Percentiles rank a stretch among this genome's conserved stretches.
Conservation (phyloP, 2,329 filamentous ascomycete genomes). For the Graphiopsis chlorocephala region DNA sequence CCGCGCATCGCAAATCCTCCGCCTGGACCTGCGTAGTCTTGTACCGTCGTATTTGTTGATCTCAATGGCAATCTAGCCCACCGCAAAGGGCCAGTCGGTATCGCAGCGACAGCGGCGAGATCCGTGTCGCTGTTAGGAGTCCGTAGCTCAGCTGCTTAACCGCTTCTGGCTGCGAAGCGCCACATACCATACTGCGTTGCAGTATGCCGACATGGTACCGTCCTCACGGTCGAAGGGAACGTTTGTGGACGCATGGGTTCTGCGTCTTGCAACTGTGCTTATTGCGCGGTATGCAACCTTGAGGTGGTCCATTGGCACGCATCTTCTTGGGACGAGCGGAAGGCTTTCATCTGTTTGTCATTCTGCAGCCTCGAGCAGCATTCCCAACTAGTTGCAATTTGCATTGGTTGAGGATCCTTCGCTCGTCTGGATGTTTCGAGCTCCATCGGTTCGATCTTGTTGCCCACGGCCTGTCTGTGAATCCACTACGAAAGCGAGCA, state of each 20-base stretch:
- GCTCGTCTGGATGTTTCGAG: neutral
- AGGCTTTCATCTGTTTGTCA: neutral
- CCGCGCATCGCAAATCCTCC: constrained; percentile 6
- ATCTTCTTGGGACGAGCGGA: constrained; percentile 4
- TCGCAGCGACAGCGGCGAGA: neutral
- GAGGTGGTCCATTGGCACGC: neutral
- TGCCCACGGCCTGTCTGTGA: neutral
- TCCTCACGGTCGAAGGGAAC: neutral
- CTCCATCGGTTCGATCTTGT: neutral
- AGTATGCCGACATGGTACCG: neutral
- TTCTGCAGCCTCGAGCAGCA: neutral
- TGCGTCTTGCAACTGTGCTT: neutral
- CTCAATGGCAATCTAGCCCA: neutral
- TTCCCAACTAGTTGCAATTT: neutral
- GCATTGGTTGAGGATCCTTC: neutral
- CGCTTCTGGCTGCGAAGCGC: neutral
- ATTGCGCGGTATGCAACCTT: neutral
- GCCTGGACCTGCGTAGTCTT: neutral
- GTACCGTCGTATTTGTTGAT: neutral
- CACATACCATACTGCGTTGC: neutral
- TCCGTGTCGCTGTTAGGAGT: neutral
- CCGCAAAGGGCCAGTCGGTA: neutral
- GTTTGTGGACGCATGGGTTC: neutral
- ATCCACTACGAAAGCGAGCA: neutral
- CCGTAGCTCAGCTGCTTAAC: neutral